Base-by-base conservation (phyloP, 202 grass and related monocot species). In the Carex sylvatica region DNA sequence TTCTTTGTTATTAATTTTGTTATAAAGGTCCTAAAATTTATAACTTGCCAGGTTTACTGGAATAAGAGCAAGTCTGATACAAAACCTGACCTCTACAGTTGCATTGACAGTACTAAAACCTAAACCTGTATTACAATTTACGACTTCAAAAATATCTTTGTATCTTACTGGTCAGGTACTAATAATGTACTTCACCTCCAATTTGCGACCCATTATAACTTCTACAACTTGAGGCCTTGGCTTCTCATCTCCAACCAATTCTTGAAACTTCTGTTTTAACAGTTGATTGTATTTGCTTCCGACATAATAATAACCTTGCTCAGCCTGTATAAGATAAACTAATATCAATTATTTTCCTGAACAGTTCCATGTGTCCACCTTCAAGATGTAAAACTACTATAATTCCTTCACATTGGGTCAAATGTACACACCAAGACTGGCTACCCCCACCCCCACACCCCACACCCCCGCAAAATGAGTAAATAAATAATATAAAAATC, bases 201-300 rank as follows among this genome's bases (percentile, higher is more conserved):
- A 85, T 90, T 90, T 79, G 30, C 92, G 87, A 84, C 95, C 95
- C 95, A 98, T 98, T 55, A 98, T 81, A 33, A 98, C 92, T 93
- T 98, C 86, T 0, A 93, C 92, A 85, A 89, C 86, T 86, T 95
- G 91, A 52, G 80, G 86, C 30, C 55, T 86, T 71, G 91, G 92
- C 89, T 87, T 80, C 30, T 93, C 89, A 15, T 90, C 76, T 65
- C 92, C 95, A 58, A 91, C 88, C 82, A 98, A 91, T 78, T 85
- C 80, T 42, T 79, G 80, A 63, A 95, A 91, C 47, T 95, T 95
- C 80, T 95, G 89, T 82, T 89, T 90, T 49, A 98, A 85, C 82
- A 98, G 84, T 44, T 72, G 71, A 86, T 83, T 78, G 84, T 83
- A 90, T 51, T 87, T 83, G 18, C 80, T 86, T 49, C 89, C 92